Conservation (phyloP, 139 green algal genomes). For the Chlorella sorokiniana region DNA sequence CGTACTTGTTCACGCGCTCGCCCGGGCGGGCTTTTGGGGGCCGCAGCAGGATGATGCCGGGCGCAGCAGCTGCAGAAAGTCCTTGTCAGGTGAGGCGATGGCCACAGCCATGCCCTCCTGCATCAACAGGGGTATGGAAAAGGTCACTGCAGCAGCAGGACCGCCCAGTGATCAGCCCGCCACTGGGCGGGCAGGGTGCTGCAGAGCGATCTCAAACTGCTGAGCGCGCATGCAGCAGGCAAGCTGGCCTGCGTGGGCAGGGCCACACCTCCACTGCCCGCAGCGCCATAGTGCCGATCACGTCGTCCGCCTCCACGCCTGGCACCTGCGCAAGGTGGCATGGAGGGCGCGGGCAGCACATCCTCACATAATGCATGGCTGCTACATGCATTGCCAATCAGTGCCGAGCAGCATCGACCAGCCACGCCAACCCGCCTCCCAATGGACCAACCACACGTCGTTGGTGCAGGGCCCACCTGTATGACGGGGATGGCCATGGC, state of each 20-base stretch:
- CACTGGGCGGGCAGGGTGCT: no score
- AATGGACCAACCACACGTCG: neutral
- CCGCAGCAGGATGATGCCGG: constrained; percentile 61
- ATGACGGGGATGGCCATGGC: constrained; percentile 54
- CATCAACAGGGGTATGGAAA: neutral
- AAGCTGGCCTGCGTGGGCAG: neutral
- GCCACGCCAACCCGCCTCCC: neutral
- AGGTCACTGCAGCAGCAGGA: neutral
- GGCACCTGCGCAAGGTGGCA: constrained; percentile 49
- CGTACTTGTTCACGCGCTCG: constrained; percentile 19
- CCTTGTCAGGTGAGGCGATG: constrained; percentile 74
- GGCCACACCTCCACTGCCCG: constrained; percentile 22
- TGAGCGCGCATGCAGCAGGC: neutral
- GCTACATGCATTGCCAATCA: neutral
- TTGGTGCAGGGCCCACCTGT: constrained; percentile 1
- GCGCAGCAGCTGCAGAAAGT: constrained; percentile 75
- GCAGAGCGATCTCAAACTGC: no score
- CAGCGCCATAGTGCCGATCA: constrained; percentile 63
- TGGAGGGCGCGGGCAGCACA: constrained; percentile 43
- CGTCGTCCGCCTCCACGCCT: constrained; percentile 77
- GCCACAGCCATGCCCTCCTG: constrained; percentile 56
- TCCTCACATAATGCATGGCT: neutral
- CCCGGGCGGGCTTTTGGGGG: constrained; percentile 38
- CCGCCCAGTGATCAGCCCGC: no score
- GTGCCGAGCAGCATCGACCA: no score